phyloP scores from a whole-genome alignment of 345 rosid species.

The Eucalyptus rudis region DNA sequence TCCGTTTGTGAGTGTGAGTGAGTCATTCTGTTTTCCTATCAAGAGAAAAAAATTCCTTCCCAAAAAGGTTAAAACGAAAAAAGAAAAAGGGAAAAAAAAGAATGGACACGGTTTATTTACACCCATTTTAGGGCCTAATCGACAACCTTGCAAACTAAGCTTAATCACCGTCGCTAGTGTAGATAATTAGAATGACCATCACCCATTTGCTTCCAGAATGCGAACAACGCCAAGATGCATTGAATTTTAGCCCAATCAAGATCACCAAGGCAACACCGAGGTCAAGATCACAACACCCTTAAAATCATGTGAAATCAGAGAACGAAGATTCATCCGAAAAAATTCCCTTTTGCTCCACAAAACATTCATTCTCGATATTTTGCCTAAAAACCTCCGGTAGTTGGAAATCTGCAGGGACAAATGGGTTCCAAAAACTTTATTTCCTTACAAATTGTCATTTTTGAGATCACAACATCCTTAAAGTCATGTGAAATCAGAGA shows the following conservation, averaged over 20 bases:
- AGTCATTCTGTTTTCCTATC: rapidly evolving
- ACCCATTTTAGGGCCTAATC: not conserved
- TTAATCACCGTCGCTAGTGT: not conserved
- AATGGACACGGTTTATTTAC: not conserved
- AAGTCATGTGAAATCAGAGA: too few species aligned
- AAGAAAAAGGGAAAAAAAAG: too few species aligned
- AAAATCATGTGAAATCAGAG: too few species aligned
- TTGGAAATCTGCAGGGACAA: too few species aligned
- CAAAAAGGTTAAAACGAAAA: not conserved
- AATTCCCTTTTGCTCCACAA: rapidly evolving
- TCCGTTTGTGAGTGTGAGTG: not conserved
- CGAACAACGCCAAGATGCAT: not conserved
- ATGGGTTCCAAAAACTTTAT: too few species aligned
- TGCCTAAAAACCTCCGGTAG: too few species aligned
- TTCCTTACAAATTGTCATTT: rapidly evolving
- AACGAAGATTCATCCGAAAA: too few species aligned
- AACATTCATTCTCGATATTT: too few species aligned
- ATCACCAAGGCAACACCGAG: not conserved
- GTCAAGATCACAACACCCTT: too few species aligned
- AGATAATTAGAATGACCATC: slow-evolving; percentile 22
- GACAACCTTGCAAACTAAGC: not conserved
- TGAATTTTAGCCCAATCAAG: not conserved
- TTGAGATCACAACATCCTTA: too few species aligned
- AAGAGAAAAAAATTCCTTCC: not conserved
- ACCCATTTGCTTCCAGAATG: slow-evolving; percentile 8